These are phyloP conservation scores for Exophiala lecanii-corni DNA, from an alignment of 2,329 filamentous ascomycete genomes.

Conservation along the genomic window DNA sequence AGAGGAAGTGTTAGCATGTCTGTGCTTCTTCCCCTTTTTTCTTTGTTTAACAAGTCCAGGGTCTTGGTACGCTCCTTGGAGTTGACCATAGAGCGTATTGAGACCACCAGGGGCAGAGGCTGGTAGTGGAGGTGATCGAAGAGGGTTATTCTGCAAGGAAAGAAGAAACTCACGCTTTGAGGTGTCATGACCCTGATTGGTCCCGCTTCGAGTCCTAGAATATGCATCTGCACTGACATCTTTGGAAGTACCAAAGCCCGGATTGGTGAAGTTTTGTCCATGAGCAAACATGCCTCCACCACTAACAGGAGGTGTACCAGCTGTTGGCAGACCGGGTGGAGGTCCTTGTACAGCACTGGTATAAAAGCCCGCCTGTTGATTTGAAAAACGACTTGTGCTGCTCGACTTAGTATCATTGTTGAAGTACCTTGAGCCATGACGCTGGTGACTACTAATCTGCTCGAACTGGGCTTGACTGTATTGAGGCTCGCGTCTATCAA, in stretches of 20 bases:
- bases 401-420: conserved; percentile 61
- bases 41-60: conserved; percentile 89
- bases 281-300: conserved; percentile 83
- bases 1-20: conserved; percentile 99
- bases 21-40: conserved; percentile 99
- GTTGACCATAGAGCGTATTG: conserved; percentile 78
- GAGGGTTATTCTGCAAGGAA: conserved; percentile 83
- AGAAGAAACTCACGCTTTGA: conserved; percentile 98
- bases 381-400: conserved; percentile 36
- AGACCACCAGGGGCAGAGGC: conserved; percentile 84
- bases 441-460: conserved; percentile 62
- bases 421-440: conserved; percentile 78
- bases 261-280: conserved; percentile 71
- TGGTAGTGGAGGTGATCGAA: conserved; percentile 69
- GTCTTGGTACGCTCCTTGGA: conserved; percentile 81
- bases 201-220: conserved; percentile 62
- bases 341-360: conserved; percentile 82
- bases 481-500: conserved; percentile 49
- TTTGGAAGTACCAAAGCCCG: conserved; percentile 61
- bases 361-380: conserved; percentile 62
- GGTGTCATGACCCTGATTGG: conserved; percentile 70
- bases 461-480: conserved; percentile 61
- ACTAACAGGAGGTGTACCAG: conserved; percentile 81
- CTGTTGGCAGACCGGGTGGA: conserved; percentile 90
- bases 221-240: conserved; percentile 70